These are phyloP conservation scores for Calvatia gigantea DNA, from an alignment of 768 basidiomycete genomes.

Conservation along the genomic window DNA sequence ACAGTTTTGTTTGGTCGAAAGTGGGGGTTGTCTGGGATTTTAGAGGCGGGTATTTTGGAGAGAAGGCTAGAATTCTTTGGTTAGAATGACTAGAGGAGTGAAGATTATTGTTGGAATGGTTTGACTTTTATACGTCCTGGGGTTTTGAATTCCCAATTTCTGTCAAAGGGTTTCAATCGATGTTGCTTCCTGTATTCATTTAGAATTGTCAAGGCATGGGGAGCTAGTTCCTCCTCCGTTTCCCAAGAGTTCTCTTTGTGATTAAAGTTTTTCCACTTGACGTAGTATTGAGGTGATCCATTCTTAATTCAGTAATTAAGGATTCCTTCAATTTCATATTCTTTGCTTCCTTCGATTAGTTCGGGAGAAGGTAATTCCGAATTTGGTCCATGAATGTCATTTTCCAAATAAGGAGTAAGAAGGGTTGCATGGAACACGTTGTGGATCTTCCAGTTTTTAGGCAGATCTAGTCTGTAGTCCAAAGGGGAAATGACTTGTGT, in stretches of 20 bases:
- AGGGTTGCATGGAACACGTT: slow-evolving; percentile 17
- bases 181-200: not conserved
- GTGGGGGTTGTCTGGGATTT: no score
- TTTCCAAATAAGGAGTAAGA: slow-evolving; percentile 14
- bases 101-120: no score
- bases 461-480: slow-evolving; percentile 16
- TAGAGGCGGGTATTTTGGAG: no score
- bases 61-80: no score
- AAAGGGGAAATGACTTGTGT: slow-evolving; percentile 13
- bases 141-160: no score
- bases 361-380: slow-evolving; percentile 7
- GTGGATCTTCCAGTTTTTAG: slow-evolving; percentile 13
- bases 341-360: slow-evolving; percentile 13
- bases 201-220: not conserved
- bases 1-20: no score
- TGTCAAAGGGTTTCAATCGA: not conserved
- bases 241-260: slow-evolving; percentile 9
- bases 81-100: no score
- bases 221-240: not conserved
- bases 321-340: slow-evolving; percentile 16
- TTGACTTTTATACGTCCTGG: no score
- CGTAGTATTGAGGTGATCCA: not conserved
- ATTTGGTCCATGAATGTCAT: slow-evolving; percentile 11
- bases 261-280: slow-evolving; percentile 14
- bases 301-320: not conserved